Evolutionary conservation across 2,329 filamentous ascomycete species (phyloP).

Genomic region (Fusarium chaquense): DNA sequence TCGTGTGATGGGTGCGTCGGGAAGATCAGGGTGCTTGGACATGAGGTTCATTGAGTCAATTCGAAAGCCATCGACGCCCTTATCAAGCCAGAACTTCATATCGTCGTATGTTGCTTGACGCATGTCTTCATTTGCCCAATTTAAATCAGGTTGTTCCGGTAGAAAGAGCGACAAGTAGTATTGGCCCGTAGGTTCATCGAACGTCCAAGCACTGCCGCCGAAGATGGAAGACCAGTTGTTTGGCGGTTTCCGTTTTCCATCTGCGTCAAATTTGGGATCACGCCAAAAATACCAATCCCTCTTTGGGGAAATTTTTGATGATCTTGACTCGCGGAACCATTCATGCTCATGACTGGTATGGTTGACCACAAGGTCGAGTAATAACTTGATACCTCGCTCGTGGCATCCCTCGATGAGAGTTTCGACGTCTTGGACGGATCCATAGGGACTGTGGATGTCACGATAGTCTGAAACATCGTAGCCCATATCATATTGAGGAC

Average conservation of each 20-base stretch:
- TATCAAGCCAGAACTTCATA: slow-evolving; percentile 81
- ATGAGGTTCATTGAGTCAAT: slow-evolving; percentile 76
- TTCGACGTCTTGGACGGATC: slow-evolving; percentile 74
- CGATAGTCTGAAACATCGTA: slow-evolving; percentile 74
- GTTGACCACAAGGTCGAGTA: slow-evolving; percentile 50
- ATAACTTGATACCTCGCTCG: slow-evolving; percentile 45
- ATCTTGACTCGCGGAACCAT: slow-evolving; percentile 69
- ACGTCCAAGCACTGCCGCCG: slow-evolving; percentile 69
- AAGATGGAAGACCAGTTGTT: slow-evolving; percentile 60
- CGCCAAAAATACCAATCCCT: slow-evolving; percentile 69
- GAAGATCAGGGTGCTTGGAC: slow-evolving; percentile 69
- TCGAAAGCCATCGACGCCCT: slow-evolving; percentile 75
- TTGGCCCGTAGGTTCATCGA: slow-evolving; percentile 73
- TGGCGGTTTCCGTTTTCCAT: slow-evolving; percentile 55
- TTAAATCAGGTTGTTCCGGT: slow-evolving; percentile 79
- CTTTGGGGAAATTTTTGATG: slow-evolving; percentile 61
- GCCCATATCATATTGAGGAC: slow-evolving; percentile 71
- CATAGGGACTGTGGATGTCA: slow-evolving; percentile 62
- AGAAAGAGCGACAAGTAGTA: slow-evolving; percentile 82
- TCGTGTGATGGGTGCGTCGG: slow-evolving; percentile 61
- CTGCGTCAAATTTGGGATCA: slow-evolving; percentile 54
- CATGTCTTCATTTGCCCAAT: slow-evolving; percentile 78
- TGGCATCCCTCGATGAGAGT: slow-evolving; percentile 70
- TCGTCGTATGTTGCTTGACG: slow-evolving; percentile 75
- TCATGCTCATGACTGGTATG: slow-evolving; percentile 57